Evolutionary conservation across 768 basidiomycete genomes (phyloP).

Genomic region (Suillus variegatus): DNA sequence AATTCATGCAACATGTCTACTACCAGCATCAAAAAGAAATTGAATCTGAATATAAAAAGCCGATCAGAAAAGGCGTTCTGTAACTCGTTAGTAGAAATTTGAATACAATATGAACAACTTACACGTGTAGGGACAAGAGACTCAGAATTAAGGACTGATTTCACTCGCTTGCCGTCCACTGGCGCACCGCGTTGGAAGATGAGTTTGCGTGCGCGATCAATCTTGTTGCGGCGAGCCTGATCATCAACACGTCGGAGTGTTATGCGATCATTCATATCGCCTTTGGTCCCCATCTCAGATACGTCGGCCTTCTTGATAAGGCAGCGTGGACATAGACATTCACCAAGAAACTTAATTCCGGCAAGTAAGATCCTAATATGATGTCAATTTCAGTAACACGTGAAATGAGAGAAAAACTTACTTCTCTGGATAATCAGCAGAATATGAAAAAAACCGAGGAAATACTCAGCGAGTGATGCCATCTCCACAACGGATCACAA

Average conservation of each 20-base stretch:
- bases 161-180: conserved; percentile 5
- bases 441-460: conserved; percentile 16
- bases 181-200: neutral
- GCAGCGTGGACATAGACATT: conserved; percentile 22
- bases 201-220: too few species aligned
- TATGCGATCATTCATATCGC: conserved; percentile 1
- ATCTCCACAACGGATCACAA: too few species aligned
- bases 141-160: neutral
- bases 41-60: conserved; percentile 18
- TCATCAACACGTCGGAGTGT: neutral
- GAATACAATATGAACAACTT: neutral
- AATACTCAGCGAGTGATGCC: too few species aligned
- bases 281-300: conserved; percentile 11
- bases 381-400: too few species aligned
- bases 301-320: conserved; percentile 12
- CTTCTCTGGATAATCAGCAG: conserved; percentile 26
- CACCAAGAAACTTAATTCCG: conserved; percentile 23
- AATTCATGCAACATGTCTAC: conserved; percentile 40
- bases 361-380: conserved; percentile 17
- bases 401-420: too few species aligned
- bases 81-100: neutral
- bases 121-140: conserved; percentile 6
- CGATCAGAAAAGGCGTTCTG: conserved; percentile 37
- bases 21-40: conserved; percentile 27
- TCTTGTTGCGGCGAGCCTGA: neutral